phyloP scores from a whole-genome alignment of 345 rosid genomes.

The Dipteronia dyeriana region DNA sequence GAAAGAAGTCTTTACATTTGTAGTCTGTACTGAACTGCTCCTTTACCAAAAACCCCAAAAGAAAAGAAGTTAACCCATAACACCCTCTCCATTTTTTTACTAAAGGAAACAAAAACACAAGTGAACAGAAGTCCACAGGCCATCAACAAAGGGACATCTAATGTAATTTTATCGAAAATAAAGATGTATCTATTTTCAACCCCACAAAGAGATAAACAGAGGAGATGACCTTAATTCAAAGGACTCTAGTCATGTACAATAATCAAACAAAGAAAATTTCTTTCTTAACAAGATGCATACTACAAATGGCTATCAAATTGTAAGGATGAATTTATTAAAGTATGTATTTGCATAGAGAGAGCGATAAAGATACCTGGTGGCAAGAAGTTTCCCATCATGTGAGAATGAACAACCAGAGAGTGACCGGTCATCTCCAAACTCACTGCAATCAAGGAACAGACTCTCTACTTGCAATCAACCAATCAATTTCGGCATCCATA shows the following conservation, averaged over 20 bases:
- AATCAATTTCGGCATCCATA: constrained; percentile 80
- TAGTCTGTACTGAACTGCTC: not conserved
- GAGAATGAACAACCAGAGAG: constrained; percentile 95
- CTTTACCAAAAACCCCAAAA: not conserved
- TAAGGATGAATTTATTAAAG: not conserved
- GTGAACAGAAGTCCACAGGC: too few relatives aligned
- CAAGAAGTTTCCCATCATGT: constrained; percentile 72
- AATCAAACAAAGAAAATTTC: not conserved
- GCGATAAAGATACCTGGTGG: constrained; percentile 65
- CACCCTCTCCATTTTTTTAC: not conserved
- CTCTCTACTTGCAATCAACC: constrained; percentile 62
- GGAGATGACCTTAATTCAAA: not conserved
- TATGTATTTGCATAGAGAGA: not conserved
- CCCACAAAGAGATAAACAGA: not conserved
- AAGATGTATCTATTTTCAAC: not conserved
- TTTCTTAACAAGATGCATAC: not conserved
- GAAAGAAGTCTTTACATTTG: not conserved
- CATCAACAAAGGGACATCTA: too few relatives aligned
- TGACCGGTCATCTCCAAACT: constrained; percentile 86
- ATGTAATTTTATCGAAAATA: not conserved
- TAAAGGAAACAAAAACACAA: not conserved
- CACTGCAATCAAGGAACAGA: constrained; percentile 80
- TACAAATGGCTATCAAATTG: not conserved
- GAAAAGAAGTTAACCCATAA: not conserved
- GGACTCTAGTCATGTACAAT: constrained; percentile 3